phyloP scores from a whole-genome alignment of 371 early-diverging fungal species.

The Mortierella sp. region DNA sequence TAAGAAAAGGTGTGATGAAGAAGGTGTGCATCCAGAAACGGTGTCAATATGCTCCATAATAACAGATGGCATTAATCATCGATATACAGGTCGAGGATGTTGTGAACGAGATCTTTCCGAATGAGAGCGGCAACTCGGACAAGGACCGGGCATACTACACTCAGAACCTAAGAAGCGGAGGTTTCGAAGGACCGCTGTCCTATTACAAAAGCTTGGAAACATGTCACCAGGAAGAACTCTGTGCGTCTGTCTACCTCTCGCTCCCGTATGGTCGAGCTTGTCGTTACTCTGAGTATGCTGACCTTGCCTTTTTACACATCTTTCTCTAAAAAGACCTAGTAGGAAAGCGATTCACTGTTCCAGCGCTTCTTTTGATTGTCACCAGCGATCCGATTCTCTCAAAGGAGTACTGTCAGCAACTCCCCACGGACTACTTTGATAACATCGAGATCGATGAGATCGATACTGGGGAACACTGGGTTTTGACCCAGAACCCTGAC shows the following conservation, averaged over 20 bases:
- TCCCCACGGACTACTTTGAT: constrained; percentile 17
- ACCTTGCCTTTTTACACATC: too few species aligned
- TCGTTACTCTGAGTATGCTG: too few species aligned
- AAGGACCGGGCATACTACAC: constrained; percentile 16
- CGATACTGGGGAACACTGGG: constrained; percentile 8
- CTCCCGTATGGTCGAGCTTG: too few species aligned
- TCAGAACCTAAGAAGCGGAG: constrained; percentile 1
- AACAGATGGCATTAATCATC: neutral
- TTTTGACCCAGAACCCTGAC: constrained; percentile 15
- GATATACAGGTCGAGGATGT: constrained; percentile 9
- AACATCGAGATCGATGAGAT: constrained; percentile 2
- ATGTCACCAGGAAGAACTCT: constrained; percentile 12
- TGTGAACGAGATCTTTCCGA: neutral
- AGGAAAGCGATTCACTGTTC: constrained; percentile 5
- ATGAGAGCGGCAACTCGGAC: constrained; percentile 2
- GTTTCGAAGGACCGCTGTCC: constrained; percentile 15
- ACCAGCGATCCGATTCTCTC: constrained; percentile 6
- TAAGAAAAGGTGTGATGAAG: too few species aligned
- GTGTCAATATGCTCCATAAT: too few species aligned
- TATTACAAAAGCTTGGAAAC: constrained; percentile 11
- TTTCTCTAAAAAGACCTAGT: constrained; percentile 8
- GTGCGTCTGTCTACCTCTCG: constrained; percentile 3
- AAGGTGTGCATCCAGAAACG: too few species aligned
- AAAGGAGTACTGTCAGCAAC: constrained; percentile 3
- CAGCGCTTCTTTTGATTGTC: constrained; percentile 15